phyloP scores from a whole-genome alignment of 1,284 basidiomycete genomes.

The Pterulicium gracile region DNA sequence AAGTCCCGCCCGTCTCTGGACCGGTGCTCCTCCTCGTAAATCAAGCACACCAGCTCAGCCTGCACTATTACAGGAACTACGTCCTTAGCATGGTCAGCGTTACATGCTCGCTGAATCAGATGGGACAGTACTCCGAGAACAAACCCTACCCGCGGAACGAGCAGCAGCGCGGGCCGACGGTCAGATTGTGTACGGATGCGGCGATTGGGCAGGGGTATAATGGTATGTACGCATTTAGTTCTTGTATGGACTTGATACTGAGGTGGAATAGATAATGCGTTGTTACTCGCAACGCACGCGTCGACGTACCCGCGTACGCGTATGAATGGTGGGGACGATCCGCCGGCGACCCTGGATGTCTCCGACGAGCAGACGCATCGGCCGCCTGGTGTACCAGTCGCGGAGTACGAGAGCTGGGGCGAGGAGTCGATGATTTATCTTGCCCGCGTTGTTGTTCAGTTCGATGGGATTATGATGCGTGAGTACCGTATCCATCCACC shows the following conservation, averaged over 20 bases:
- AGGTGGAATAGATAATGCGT: constrained; percentile 14
- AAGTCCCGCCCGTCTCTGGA: constrained; percentile 30
- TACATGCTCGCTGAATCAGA: constrained; percentile 34
- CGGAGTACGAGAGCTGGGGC: constrained; percentile 47
- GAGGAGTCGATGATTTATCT: constrained; percentile 54
- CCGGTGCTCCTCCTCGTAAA: constrained; percentile 47
- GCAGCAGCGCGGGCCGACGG: constrained; percentile 27
- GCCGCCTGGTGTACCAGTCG: constrained; percentile 16
- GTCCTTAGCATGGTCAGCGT: constrained; percentile 27
- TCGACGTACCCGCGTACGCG: constrained; percentile 27
- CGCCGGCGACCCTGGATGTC: constrained; percentile 34
- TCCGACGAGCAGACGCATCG: constrained; percentile 21
- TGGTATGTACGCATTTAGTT: constrained; percentile 31
- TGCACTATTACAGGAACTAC: constrained; percentile 39
- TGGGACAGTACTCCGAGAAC: constrained; percentile 23
- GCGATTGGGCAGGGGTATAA: constrained; percentile 55
- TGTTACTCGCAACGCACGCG: constrained; percentile 58
- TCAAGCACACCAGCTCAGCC: constrained; percentile 37
- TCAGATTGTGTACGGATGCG: constrained; percentile 43
- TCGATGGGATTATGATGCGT: constrained; percentile 34
- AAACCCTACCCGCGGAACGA: constrained; percentile 18
- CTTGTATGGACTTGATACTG: neutral
- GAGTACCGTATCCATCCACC: too few relatives aligned
- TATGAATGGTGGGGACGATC: constrained; percentile 12
- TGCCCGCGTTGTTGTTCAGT: constrained; percentile 44